Conservation (phyloP, 1,139 yeast genomes). For the Sugiyamaella pinicola region DNA sequence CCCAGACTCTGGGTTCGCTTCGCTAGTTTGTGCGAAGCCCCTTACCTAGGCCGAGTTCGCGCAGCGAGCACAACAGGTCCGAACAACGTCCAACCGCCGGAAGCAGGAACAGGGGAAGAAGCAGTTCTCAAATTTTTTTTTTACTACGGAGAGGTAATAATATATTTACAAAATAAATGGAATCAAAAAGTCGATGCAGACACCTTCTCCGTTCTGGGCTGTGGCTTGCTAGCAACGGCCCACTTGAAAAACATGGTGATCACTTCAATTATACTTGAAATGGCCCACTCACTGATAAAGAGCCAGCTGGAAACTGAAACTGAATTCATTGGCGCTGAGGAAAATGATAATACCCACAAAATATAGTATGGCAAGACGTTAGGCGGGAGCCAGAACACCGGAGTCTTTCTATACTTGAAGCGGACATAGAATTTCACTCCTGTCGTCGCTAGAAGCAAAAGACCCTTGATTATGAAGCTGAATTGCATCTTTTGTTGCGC, state of each 20-base stretch:
- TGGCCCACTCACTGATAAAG: conserved; percentile 38
- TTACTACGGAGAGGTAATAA: too few relatives aligned
- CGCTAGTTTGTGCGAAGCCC: too few relatives aligned
- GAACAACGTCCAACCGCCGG: too few relatives aligned
- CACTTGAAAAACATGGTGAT: not conserved
- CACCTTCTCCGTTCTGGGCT: not conserved
- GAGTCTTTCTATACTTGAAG: conserved; percentile 57
- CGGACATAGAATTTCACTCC: conserved; percentile 53
- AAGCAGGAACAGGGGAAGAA: too few relatives aligned
- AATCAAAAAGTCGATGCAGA: not conserved
- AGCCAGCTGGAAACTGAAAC: conserved; percentile 46
- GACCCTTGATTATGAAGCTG: conserved; percentile 36
- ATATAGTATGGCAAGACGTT: conserved; percentile 59
- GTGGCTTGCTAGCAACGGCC: not conserved
- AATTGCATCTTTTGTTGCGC: conserved; percentile 47
- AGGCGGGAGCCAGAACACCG: conserved; percentile 63
- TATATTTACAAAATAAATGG: not conserved
- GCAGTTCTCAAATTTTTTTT: too few relatives aligned
- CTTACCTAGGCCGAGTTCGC: too few relatives aligned
- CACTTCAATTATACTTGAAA: conserved; percentile 23
- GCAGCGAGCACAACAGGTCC: too few relatives aligned
- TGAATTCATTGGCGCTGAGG: conserved; percentile 57
- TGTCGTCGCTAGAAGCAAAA: conserved; percentile 38
- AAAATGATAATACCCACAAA: conserved; percentile 62
- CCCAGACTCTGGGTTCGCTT: too few relatives aligned